Base-by-base conservation (phyloP, 768 basidiomycete species). In the Psilocybe azurescens region DNA sequence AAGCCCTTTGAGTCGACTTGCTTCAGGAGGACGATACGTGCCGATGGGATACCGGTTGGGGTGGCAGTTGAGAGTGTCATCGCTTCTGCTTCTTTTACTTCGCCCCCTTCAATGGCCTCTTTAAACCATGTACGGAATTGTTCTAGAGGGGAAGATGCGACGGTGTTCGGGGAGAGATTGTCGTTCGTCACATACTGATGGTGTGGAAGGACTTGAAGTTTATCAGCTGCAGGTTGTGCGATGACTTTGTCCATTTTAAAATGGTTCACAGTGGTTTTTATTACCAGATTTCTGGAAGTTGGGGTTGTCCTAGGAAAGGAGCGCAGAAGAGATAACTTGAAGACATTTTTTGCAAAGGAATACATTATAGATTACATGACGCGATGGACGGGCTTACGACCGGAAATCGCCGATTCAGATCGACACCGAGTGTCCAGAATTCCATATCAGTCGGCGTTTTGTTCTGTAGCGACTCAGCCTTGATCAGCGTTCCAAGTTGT, bases 121-220 rank as follows among this genome's bases (percentile, higher is more conserved):
- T 86, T 85, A 78, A 99, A 93, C 97, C 97, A 99, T 32, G 75
- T 68, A 56, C 87, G 86, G 77, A 99, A 99, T 70, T 96, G 95
- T 54, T 85, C 85, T 56, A 98, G 79, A 0, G 97, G 97, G 59
- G 85, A 85, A 2, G 86, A 77, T 33, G 76, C 69, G 65, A 94
- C 86, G 38, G 79, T 79, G n/a, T 76, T 58, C 0, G 92, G 92
- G 1, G 89, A 80, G 33, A 93, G 79, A 44, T 83, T 74, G 55
- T 88, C 90, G n/a, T 67, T 41, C 7, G 90, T 83, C 63, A 84
- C 69, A 74, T 97, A 97, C 70, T 96, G 94, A 58, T 79, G 76
- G 71, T 94, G 94, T 0, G 86, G 84, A 53, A 88, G 84, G 56
- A 97, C 86, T 63, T 85, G 79, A 69, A 93, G 76, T 60, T 84